Conservation (phyloP, 2,329 filamentous ascomycete species). For the Penicillium sp. region DNA sequence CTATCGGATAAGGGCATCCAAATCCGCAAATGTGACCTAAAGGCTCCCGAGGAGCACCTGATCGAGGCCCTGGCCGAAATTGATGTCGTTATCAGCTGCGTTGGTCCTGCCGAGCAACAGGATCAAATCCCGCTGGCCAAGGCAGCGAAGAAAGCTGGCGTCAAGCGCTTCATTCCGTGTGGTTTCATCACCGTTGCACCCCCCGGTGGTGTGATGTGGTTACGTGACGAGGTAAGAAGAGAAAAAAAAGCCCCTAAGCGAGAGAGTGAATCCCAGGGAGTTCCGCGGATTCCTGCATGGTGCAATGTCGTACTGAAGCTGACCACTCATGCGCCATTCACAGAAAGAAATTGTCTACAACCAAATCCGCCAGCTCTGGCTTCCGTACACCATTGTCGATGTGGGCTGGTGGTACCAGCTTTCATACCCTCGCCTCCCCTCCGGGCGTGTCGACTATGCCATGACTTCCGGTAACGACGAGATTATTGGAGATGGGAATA, state of each 20-base stretch:
- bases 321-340: slow-evolving; percentile 2
- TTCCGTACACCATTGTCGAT: slow-evolving; percentile 63
- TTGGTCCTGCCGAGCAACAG: slow-evolving; percentile 40
- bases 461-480: slow-evolving; percentile 39
- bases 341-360: slow-evolving; percentile 58
- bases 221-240: slow-evolving; percentile 44
- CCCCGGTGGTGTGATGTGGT: slow-evolving; percentile 49
- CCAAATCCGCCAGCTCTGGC: slow-evolving; percentile 51
- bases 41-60: slow-evolving; percentile 47
- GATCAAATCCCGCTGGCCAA: slow-evolving; percentile 53
- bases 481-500: slow-evolving; percentile 53
- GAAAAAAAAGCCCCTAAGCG: not conserved
- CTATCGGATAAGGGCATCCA: slow-evolving; percentile 50
- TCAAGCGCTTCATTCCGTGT: slow-evolving; percentile 58
- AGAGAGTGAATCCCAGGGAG: too few species aligned
- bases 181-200: slow-evolving; percentile 54
- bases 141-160: slow-evolving; percentile 55
- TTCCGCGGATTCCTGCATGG: not conserved
- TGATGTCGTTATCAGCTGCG: slow-evolving; percentile 52
- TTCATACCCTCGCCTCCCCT: slow-evolving; percentile 50
- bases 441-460: slow-evolving; percentile 52
- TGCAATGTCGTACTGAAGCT: slow-evolving; percentile 6
- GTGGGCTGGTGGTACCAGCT: slow-evolving; percentile 64
- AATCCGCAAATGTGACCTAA: slow-evolving; percentile 50
- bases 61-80: slow-evolving; percentile 47